Evolutionary conservation across 169 alveolate species (phyloP).

Genomic region (Plasmodium knowlesi): DNA sequence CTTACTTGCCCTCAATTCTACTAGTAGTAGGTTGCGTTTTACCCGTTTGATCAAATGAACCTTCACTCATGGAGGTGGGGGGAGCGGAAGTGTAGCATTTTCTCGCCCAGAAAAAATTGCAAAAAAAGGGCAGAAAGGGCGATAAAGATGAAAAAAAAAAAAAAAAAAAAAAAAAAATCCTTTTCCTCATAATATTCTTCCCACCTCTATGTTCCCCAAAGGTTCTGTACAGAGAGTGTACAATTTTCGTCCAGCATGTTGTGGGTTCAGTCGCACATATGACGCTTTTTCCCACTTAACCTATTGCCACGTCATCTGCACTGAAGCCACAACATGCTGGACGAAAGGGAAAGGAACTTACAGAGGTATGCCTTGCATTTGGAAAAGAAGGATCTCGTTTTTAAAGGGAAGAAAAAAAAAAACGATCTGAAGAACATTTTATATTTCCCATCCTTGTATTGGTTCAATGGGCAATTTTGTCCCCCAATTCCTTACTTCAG

Average conservation of each 20-base stretch:
- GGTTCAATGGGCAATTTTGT: constrained; percentile 41
- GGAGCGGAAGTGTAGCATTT: not conserved
- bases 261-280: not conserved
- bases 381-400: constrained; percentile 8
- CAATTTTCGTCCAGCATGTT: not conserved
- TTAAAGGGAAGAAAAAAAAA: constrained; percentile 38
- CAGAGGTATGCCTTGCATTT: constrained; percentile 8
- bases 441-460: constrained; percentile 68
- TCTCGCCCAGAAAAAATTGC: not conserved
- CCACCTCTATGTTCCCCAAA: not conserved
- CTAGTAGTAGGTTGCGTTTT: not conserved
- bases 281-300: not conserved
- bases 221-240: not conserved
- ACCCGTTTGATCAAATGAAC: not conserved
- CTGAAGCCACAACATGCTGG: not conserved
- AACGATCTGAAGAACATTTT: constrained; percentile 57
- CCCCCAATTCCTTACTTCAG: constrained; percentile 34
- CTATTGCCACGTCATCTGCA: not conserved
- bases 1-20: not conserved
- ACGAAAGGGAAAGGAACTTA: constrained; percentile 32
- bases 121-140: not conserved
- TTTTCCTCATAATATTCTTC: not conserved
- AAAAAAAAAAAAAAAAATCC: not conserved
- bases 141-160: not conserved
- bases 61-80: not conserved